Evolutionary conservation across 2,329 filamentous ascomycete genomes (phyloP), one percentile per base, ranked within the genome.

Genomic region (Incumbomyces delicatus): DNA sequence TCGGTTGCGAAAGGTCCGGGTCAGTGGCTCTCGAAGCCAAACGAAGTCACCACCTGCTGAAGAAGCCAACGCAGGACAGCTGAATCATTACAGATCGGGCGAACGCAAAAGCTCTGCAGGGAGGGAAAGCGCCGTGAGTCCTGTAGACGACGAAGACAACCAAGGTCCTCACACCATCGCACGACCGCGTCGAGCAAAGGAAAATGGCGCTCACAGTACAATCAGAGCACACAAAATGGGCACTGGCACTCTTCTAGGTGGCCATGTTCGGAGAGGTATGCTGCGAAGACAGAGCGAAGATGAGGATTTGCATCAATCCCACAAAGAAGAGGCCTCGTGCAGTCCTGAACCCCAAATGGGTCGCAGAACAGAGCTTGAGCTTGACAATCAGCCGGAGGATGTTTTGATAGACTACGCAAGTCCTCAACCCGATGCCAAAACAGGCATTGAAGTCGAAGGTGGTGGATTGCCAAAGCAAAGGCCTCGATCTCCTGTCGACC

Each of bases 141-240:
- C 31, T 20, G 5, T 35, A 11, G 39, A 53, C 12, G 56, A 60
- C 5, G 65, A 67, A 18, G 65, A 66, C 16, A 60, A 61, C 29
- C 56, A 53, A 1, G 61, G 62, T 4, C 57, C 64, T 22, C 60
- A 64, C 12, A 69, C 66, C 11, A 61, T 65, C 6, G 51, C 64
- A 27, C 60, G 66, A 16, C 56, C 63, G 31, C 64, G 66, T 6
- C 71, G 73, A 41, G 78, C 78, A 2, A 83, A 88, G 18, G 80
- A 84, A 30, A 66, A 69, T 30, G 81, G 77, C 12, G 68, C 79
- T 1, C 84, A 86, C 50, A 81, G 82, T 56, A 87, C 86, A 0
- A 78, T 88, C 72, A 77, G 87, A 4, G 72, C 89, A 49, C 90
- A 89, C 66, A 74, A 85, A 50, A 77, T 87, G 12, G 83, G 82